phyloP scores from a whole-genome alignment of 2,329 filamentous ascomycete species.

The Teratosphaeria pseudoeucalypti region DNA sequence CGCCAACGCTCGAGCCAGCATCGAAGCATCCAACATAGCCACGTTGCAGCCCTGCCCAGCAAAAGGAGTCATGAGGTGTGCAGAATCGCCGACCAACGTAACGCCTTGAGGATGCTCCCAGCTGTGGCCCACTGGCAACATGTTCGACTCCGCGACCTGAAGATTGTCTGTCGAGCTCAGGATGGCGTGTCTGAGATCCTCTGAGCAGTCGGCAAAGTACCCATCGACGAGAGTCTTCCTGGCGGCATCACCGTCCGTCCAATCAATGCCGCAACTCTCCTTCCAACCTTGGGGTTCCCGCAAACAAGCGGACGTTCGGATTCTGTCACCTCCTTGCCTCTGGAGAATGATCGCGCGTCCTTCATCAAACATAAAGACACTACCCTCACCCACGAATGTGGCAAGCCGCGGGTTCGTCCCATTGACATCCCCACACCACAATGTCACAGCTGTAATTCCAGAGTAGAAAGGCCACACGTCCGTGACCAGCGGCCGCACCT shows the following conservation, averaged over 20 bases:
- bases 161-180: background rate
- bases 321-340: slow-evolving; percentile 11
- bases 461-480: slow-evolving; percentile 25
- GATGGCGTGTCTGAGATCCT: slow-evolving; percentile 25
- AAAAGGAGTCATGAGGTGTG: slow-evolving; percentile 48
- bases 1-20: background rate
- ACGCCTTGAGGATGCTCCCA: slow-evolving; percentile 40
- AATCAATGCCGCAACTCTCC: slow-evolving; percentile 4
- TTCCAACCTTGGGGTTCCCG: slow-evolving; percentile 10
- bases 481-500: slow-evolving; percentile 25
- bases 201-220: slow-evolving; percentile 32
- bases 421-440: slow-evolving; percentile 12
- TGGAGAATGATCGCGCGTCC: slow-evolving; percentile 5
- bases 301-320: slow-evolving; percentile 11
- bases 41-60: slow-evolving; percentile 44
- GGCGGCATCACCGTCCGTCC: slow-evolving; percentile 1
- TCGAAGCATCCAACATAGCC: background rate
- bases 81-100: slow-evolving; percentile 48
- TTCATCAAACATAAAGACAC: slow-evolving; percentile 8
- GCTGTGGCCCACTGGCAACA: slow-evolving; percentile 25
- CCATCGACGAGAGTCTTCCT: slow-evolving; percentile 18
- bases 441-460: slow-evolving; percentile 9
- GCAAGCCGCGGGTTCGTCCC: slow-evolving; percentile 18
- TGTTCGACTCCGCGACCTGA: slow-evolving; percentile 22
- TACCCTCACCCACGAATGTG: slow-evolving; percentile 25